phyloP scores from a whole-genome alignment of 164 flowering plant genomes.

The Piper betle region DNA sequence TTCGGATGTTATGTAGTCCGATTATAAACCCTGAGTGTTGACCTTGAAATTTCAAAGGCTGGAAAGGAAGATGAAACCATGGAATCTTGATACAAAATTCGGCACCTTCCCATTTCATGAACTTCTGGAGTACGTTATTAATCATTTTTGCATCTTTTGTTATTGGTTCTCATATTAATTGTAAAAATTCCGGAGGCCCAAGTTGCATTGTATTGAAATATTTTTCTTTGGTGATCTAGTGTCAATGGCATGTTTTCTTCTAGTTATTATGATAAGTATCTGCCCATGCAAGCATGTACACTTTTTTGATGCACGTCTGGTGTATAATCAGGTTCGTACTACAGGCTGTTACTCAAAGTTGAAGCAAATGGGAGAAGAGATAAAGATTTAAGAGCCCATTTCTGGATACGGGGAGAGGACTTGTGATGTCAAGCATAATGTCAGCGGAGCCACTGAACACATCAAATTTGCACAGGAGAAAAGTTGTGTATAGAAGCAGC shows the following conservation, averaged over 20 bases:
- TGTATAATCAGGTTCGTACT: background rate
- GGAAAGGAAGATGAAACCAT: too few species aligned
- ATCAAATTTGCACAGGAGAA: background rate
- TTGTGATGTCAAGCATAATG: conserved; percentile 1
- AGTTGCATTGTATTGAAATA: too few species aligned
- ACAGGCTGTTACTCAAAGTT: background rate
- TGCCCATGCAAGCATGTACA: conserved; percentile 6
- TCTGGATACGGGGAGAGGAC: conserved; percentile 5
- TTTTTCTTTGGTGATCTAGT: too few species aligned
- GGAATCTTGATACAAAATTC: background rate
- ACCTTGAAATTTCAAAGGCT: too few species aligned
- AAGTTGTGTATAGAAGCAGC: background rate
- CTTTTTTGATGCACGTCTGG: conserved; percentile 4
- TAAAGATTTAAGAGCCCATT: conserved; percentile 2
- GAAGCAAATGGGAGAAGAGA: background rate
- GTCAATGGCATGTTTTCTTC: background rate
- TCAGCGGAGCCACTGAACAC: background rate
- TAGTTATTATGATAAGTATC: background rate
- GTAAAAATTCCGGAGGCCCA: too few species aligned
- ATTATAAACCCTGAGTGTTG: too few species aligned
- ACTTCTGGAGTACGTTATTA: background rate
- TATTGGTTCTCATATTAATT: background rate
- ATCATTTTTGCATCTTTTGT: background rate
- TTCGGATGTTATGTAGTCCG: too few species aligned
- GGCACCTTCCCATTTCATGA: too few species aligned